These are phyloP conservation scores for Raphanus sativus DNA, from an alignment of 345 rosid genomes.

Conservation along the genomic window DNA sequence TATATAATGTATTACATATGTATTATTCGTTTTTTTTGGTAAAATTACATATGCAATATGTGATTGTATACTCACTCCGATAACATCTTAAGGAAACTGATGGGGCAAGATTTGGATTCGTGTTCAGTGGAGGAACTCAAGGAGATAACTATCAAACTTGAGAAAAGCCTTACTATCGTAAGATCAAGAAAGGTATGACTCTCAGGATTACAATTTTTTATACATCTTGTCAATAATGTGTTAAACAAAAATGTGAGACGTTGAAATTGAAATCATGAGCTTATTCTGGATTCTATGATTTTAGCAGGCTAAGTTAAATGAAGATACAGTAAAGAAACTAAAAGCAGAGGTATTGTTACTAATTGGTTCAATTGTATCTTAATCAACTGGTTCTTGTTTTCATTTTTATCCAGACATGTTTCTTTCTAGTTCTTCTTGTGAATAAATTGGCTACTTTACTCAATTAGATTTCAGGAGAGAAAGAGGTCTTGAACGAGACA, in stretches of 20 bases:
- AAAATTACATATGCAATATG: neutral
- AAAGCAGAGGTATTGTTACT: conserved; percentile 44
- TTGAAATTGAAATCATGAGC: neutral
- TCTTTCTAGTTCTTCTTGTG: neutral
- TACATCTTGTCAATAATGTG: neutral
- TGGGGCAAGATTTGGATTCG: conserved; percentile 52
- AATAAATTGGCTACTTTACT: neutral
- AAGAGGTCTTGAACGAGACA: conserved; percentile 13
- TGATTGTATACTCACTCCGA: neutral
- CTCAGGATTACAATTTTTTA: neutral
- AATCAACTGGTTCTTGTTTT: neutral
- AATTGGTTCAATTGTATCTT: neutral
- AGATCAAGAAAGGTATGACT: conserved; percentile 61
- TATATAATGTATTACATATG: neutral
- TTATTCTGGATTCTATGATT: neutral
- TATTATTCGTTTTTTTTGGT: neutral
- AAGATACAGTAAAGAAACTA: conserved; percentile 45
- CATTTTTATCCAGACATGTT: neutral
- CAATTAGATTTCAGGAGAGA: conserved; percentile 17
- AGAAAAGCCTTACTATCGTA: conserved; percentile 47
- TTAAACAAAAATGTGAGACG: neutral
- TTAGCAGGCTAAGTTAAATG: conserved; percentile 46
- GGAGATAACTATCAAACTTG: conserved; percentile 45
- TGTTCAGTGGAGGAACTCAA: conserved; percentile 52
- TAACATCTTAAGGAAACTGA: conserved; percentile 45